These are phyloP conservation scores for Fomitopsis pulvina DNA, from an alignment of 768 basidiomycete genomes.

Conservation along the genomic window DNA sequence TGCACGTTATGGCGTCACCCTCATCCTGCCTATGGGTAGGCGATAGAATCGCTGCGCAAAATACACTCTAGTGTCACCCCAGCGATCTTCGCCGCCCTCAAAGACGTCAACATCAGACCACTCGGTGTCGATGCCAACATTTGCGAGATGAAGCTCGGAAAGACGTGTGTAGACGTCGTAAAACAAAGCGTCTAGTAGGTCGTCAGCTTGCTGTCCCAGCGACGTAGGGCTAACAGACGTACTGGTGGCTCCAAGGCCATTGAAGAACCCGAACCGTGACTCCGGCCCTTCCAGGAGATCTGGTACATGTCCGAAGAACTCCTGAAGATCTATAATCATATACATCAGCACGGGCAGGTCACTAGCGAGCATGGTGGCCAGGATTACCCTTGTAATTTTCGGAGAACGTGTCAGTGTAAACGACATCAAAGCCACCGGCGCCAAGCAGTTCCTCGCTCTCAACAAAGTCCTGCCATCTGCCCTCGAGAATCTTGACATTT, in stretches of 20 bases:
- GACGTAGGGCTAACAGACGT: constrained; percentile 19
- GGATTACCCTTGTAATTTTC: constrained; percentile 65
- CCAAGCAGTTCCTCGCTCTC: constrained; percentile 49
- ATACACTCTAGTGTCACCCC: constrained; percentile 73
- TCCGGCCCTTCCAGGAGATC: constrained; percentile 67
- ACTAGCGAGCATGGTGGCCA: neutral
- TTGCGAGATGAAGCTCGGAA: constrained; percentile 78
- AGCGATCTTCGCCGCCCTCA: constrained; percentile 49
- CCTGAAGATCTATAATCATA: constrained; percentile 61
- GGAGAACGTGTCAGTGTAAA: constrained; percentile 93
- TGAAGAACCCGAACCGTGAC: constrained; percentile 91
- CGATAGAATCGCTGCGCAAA: constrained; percentile 74
- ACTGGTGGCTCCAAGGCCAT: constrained; percentile 95
- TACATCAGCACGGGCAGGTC: no score
- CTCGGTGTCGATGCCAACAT: constrained; percentile 67
- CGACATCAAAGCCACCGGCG: constrained; percentile 74
- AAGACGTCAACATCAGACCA: constrained; percentile 83
- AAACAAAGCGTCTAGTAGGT: constrained; percentile 68
- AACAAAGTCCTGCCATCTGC: constrained; percentile 91
- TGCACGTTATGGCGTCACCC: constrained; percentile 11
- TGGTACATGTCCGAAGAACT: constrained; percentile 78
- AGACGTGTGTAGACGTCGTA: constrained; percentile 89
- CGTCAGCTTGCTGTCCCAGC: neutral
- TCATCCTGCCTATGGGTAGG: constrained; percentile 44
- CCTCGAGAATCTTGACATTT: constrained; percentile 76